A percentile compares a stretch with the other conserved stretches of the same genome.
phyloP scores from a whole-genome alignment of 495 filamentous ascomycete genomes.

The Penicillium canariense region DNA sequence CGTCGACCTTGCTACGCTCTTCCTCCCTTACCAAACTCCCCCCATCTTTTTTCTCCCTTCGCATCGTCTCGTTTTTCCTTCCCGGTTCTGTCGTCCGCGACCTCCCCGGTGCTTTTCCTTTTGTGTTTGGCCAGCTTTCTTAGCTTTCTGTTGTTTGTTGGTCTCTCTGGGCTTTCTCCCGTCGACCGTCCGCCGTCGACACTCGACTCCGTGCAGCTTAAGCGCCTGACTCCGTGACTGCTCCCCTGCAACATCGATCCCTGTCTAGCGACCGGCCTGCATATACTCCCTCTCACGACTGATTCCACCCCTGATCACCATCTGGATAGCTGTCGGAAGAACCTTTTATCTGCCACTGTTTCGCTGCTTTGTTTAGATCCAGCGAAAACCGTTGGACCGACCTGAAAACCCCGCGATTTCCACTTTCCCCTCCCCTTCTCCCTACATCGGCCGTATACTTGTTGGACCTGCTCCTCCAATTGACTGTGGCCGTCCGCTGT shows the following conservation, averaged over 20 bases:
- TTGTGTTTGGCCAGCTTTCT: not conserved
- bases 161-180: constrained; percentile 10
- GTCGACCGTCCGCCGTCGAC: not conserved
- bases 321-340: not conserved
- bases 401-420: not conserved
- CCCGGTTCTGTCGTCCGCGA: not conserved
- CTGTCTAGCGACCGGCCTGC: not conserved
- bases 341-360: not conserved
- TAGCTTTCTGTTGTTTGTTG: constrained; percentile 3
- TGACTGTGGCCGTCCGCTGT: not conserved
- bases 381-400: constrained; percentile 3
- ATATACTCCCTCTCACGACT: not conserved
- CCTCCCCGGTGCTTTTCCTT: not conserved
- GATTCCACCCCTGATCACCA: not conserved
- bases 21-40: not conserved
- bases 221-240: not conserved
- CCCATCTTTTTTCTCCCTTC: not conserved
- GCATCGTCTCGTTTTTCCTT: constrained; percentile 2
- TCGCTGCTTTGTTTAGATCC: constrained; percentile 13
- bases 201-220: not conserved
- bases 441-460: not conserved
- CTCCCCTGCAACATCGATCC: not conserved
- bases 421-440: not conserved
- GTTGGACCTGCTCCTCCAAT: not conserved
- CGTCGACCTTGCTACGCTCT: not conserved